These are phyloP conservation scores for Telopea speciosissima DNA, from an alignment of 177 flowering plant species.

Conservation along the genomic window DNA sequence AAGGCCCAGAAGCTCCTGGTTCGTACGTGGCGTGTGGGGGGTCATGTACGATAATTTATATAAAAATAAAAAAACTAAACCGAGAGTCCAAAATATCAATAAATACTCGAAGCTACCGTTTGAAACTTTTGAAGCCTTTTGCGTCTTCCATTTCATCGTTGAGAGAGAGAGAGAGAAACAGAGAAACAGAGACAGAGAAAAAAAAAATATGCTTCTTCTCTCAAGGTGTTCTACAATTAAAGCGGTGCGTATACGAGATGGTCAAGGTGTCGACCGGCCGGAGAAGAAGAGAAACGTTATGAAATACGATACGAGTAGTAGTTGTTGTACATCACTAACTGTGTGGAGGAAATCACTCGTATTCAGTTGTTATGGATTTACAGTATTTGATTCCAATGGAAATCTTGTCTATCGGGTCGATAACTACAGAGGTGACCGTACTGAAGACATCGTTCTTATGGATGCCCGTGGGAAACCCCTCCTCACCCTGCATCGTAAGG, in stretches of 20 bases:
- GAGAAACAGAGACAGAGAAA: no score
- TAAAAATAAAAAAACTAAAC: no score
- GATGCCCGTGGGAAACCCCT: conserved; percentile 46
- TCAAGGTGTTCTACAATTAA: conserved; percentile 21
- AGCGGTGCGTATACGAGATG: conserved; percentile 18
- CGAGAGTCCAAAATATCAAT: no score
- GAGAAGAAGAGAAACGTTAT: not conserved
- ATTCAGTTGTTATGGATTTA: conserved; percentile 49
- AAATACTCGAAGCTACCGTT: no score
- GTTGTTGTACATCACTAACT: conserved; percentile 30
- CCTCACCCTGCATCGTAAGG: conserved; percentile 52
- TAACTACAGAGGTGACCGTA: conserved; percentile 32
- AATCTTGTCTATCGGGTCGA: conserved; percentile 51
- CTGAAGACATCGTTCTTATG: conserved; percentile 45
- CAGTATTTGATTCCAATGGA: conserved; percentile 55
- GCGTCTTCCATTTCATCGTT: no score
- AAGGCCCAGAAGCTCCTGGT: no score
- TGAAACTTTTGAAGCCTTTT: no score
- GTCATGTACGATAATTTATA: no score
- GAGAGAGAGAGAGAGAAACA: not conserved
- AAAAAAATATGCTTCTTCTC: conserved; percentile 19
- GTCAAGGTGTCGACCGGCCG: not conserved
- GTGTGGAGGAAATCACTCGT: conserved; percentile 71
- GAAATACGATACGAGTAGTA: no score
- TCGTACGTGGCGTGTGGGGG: no score